Base-by-base conservation (phyloP, 169 alveolate genomes). In the Plasmodium gonderi region DNA sequence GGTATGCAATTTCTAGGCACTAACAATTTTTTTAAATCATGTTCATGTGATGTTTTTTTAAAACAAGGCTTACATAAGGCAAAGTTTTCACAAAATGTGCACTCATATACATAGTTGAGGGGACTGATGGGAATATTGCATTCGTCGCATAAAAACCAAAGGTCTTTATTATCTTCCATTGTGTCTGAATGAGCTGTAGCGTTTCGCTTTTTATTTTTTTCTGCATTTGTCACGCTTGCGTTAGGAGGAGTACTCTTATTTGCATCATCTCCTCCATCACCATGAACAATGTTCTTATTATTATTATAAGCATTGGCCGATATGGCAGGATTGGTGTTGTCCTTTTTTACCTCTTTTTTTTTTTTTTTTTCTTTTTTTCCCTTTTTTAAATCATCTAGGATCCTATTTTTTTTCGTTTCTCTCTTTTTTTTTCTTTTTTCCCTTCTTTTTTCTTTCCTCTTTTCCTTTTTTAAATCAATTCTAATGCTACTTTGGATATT, bases 121-220 rank as follows among this genome's bases (percentile, higher is more conserved):
- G 90, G 96, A 14, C 67, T 85, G 2, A 95, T 95, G 42, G 96
- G 96, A 60, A 68, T 65, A 60, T 89, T 31, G 76, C 97, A 95
- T 65, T 91, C 81, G 80, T 95, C 97, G 47, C 97, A 95, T 40
- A 91, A 72, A 96, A 95, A 95, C 97, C 97, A 95, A 36, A 95
- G 64, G 54, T 95, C 97, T 11, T 85, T 79, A 11, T 45, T 81
- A 78, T 91, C 94, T 29, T 60, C 75, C 80, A 54, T 45, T 29
- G 60, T 38, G 20, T 44, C 49, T 44, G 26, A 75, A 74, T 23
- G 68, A 79, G 4, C 90, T 80, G 65, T 83, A 89, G 54, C 83
- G 33, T 14, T 65, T 79, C 2, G 12, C 4, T 74, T 36, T 14
- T 29, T 77, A 12, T 45, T 77, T 77, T 44, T 77, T 77, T 36